Percentiles rank a stretch among this genome's conserved stretches.
These are phyloP conservation scores for Conidiobolus incongruus DNA, from an alignment of 371 early-diverging fungal genomes.

Conservation along the genomic window DNA sequence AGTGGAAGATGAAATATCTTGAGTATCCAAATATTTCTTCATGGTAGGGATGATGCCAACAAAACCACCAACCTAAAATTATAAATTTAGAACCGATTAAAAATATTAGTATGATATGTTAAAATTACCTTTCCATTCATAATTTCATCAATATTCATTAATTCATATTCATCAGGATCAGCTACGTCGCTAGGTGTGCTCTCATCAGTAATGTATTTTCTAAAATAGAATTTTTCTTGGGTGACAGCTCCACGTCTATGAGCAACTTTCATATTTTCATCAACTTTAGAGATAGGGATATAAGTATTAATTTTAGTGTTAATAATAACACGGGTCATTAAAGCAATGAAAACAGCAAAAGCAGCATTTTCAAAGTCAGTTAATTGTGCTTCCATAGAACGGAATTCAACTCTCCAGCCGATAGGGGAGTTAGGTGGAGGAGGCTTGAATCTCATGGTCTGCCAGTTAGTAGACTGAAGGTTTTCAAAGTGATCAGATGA, in stretches of 20 bases:
- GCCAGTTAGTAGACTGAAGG: constrained; percentile 98
- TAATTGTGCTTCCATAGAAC: constrained; percentile 94
- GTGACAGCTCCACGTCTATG: constrained; percentile 68
- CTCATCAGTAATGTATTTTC: constrained; percentile 49
- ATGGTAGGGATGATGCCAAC: constrained; percentile 72
- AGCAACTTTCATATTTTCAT: constrained; percentile 85
- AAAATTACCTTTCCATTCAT: constrained; percentile 89
- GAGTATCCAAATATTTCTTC: constrained; percentile 53
- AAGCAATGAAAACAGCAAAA: constrained; percentile 79
- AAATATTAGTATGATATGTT: no score
- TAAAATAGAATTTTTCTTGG: constrained; percentile 71
- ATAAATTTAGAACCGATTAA: no score
- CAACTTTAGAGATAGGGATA: constrained; percentile 88
- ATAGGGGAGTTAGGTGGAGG: constrained; percentile 75
- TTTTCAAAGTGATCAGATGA: constrained; percentile 96
- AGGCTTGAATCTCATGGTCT: constrained; percentile 96
- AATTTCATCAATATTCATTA: constrained; percentile 83
- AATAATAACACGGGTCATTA: constrained; percentile 78
- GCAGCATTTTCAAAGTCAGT: constrained; percentile 98
- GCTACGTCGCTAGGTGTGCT: constrained; percentile 2
- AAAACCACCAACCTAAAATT: constrained; percentile 42
- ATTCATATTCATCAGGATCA: constrained; percentile 32
- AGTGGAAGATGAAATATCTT: constrained; percentile 36
- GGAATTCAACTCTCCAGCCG: constrained; percentile 98
- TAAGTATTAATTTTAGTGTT: constrained; percentile 85